Base-by-base conservation (phyloP, 192 early-diverging fungal species). In the Mortierella antarctica region DNA sequence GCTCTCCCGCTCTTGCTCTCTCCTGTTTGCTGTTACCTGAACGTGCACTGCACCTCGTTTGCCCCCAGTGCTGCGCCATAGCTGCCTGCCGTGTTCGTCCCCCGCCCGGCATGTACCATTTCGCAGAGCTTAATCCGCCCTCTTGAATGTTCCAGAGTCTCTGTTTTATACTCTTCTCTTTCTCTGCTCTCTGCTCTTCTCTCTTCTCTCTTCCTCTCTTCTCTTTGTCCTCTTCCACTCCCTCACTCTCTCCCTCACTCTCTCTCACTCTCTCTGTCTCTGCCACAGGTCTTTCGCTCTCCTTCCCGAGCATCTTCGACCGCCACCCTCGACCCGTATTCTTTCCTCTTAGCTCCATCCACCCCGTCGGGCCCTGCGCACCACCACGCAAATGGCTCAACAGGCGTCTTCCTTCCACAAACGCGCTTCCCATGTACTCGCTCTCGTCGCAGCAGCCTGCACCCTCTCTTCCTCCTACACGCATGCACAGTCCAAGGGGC, bases 401-500 rank as follows among this genome's bases (percentile, higher is more conserved):
- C 31, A 14, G 13, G 54, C 17, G n/a, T 7, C 54, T 2, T 56
- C 54, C 21, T 21, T 9, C 21, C 54, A 6, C 21, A 14, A 14
- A 0, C 54, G 8, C 21, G 31, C 54, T 21, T 56, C 11, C 17
- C 49, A 20, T 55, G 8, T 8, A 8, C 18, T 20, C 53, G 18
- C 53, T 55, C 53, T 12, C 53, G n/a, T 55, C 57, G 39, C 57
- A 31, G 3, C 3, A 31, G 31, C 31, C 31, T 31, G 3, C 31
- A 42, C 56, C 15, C 20, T 23, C 47, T 6, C 5, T 15, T 17
- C 47, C 44, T 15, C 20, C 39, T 21, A 15, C 21, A 31, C 23
- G 31, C 42, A 65, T 55, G 75, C 75, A 18, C 75, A 79, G 41
- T 77, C 74, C 5, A 79, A 56, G 18, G 75, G 68, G 4, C 68